A percentile compares a stretch with the other conserved stretches of the same genome.
These are phyloP conservation scores for Suillus subaureus DNA, from an alignment of 768 basidiomycete genomes.

Conservation along the genomic window DNA sequence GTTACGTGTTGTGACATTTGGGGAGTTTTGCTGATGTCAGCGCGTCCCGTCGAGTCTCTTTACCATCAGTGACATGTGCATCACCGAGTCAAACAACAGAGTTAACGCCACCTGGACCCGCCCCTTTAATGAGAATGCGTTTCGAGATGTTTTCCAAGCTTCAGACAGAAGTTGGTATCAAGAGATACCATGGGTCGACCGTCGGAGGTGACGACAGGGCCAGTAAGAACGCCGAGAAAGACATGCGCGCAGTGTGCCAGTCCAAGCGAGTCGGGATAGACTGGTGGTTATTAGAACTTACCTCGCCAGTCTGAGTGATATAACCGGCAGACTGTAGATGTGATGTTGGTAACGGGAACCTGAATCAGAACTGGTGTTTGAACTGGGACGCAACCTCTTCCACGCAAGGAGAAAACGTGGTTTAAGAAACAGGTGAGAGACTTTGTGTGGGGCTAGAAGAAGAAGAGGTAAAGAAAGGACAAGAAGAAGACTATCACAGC, in stretches of 20 bases:
- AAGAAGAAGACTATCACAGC: background rate
- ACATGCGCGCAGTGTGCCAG: slow-evolving; percentile 83
- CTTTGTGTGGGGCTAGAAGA: slow-evolving; percentile 4
- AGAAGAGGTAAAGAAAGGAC: too few relatives aligned
- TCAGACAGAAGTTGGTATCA: slow-evolving; percentile 93
- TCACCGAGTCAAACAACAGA: slow-evolving; percentile 74
- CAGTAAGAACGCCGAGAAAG: slow-evolving; percentile 50
- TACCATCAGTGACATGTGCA: slow-evolving; percentile 18
- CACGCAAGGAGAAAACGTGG: background rate
- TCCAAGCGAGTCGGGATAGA: slow-evolving; percentile 79
- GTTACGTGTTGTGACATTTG: background rate
- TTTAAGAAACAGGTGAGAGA: background rate
- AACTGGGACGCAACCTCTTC: background rate
- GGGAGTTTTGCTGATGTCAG: slow-evolving; percentile 37
- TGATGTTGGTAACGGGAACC: background rate
- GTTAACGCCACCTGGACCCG: slow-evolving; percentile 82
- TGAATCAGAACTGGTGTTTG: background rate
- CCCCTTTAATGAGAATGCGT: slow-evolving; percentile 84
- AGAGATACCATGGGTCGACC: too few relatives aligned
- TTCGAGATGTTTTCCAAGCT: slow-evolving; percentile 58
- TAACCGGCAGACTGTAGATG: slow-evolving; percentile 63
- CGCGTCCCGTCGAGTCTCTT: slow-evolving; percentile 51
- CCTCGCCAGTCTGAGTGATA: slow-evolving; percentile 7
- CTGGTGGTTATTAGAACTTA: slow-evolving; percentile 21
- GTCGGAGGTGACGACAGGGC: slow-evolving; percentile 68